Evolutionary conservation across 305 asterid genomes (phyloP), one percentile per base, ranked within the genome.

Genomic region (Fraxinus sp.): DNA sequence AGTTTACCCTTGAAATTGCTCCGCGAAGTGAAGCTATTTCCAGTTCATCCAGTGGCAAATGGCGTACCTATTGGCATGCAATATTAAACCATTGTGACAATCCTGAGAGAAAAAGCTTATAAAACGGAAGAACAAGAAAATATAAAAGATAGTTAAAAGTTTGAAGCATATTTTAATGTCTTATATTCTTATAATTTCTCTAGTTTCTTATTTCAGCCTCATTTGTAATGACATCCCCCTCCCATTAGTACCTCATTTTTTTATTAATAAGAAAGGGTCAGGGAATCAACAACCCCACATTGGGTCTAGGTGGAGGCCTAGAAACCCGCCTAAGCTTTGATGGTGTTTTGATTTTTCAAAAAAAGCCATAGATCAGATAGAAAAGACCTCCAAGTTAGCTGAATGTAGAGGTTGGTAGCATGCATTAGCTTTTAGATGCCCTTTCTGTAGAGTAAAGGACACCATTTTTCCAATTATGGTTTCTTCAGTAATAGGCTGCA

Each of bases 11-110:
- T 89, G 96, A 96, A 80, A 97, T 89, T 75, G 93, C 93, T 87
- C 99, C 99, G 36, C 99, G 97, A 71, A 96, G 97, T 79, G 99
- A 96, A 85, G 98, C 98, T 74, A 96, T 93, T 94, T 96, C 99
- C 88, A 96, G 94, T 83, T 95, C 99, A 90, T 96, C 99, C 87
- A 96, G 87, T 80, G 98, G 99, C 84, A 96, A 91, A 92, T 93
- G 89, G 24, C 99, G 96, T 75, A 93, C 91, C 99, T 96, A 89
- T 79, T 87, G 84, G 86, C 87, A 91, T 77, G 76, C 26, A 83
- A 74, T 64, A 77, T 72, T 71, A 62, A 16, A 71, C 13, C 30
- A 32, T 77, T 79, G 75, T 68, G 52, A 74, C 75, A 84, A 80
- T 82, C 35, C 72, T 3, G 59, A 87, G 59, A 64, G 83, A 37